Evolutionary conservation across 1,139 yeast species (phyloP), one percentile per base, ranked within the genome.

Genomic region (Pichia sp.): DNA sequence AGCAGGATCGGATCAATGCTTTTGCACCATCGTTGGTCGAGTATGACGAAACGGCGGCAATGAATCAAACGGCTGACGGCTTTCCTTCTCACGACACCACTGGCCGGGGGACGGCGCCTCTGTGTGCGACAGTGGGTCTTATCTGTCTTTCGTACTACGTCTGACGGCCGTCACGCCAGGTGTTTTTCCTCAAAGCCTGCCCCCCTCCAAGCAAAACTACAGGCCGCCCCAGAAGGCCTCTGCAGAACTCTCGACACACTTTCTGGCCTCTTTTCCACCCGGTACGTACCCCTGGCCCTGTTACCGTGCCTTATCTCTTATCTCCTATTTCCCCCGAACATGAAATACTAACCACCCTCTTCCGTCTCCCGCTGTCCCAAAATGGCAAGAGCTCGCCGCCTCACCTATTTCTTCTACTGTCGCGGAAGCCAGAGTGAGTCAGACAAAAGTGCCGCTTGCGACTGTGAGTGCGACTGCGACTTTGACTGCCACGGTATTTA

Each of bases 1-100:
- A 49, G 52, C 42, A 49, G 52, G 52, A 49, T 49, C 32, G 52
- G 52, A 43, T 49, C 52, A 49, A 48, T 48, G 30, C 34, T 16
- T 36, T 31, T 15, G 29, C 16, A 19, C 23, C 23, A 19, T 19
- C 23, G 19, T 34, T 13, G 19, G 29, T 32, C n/a, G n/a, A 13
- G 47, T 16, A 49, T 49, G 52, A 30, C 44, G 51, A 48, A 48
- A 23, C 23, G 40, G 31, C 32, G 26, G 45, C 30, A 13, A 48
- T 48, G 51, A 48, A 30, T 41, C 51, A 46, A n/a, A 15, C 29
- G 7, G 29, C 13, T 42, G n/a, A 8, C 11, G 15, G n/a, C 7
- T 15, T 4, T 11, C 40, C 15, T 10, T 11, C 11, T 31, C 13
- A 13, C 40, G 40, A 11, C 15, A 19, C 23, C 23, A 3, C 23